Percentiles rank a stretch among this genome's conserved stretches.
Conservation (phyloP, 495 filamentous ascomycete genomes). For the Podospora appendiculata region DNA sequence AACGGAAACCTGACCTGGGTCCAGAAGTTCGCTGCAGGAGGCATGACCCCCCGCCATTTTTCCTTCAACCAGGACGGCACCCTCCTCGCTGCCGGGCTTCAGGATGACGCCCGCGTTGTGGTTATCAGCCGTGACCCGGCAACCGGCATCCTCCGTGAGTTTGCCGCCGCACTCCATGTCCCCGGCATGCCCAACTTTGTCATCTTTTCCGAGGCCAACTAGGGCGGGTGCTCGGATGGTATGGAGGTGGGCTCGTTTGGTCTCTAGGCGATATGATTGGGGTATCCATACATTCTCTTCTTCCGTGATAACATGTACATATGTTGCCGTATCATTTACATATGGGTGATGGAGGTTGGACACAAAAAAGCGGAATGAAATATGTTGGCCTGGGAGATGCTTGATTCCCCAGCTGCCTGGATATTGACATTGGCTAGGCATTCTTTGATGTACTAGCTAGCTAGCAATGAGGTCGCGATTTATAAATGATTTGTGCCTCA, state of each 20-base stretch:
- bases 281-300: no score
- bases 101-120: constrained; percentile 49
- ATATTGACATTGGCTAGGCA: no score
- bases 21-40: constrained; percentile 48
- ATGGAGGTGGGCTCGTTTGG: not conserved
- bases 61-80: constrained; percentile 55
- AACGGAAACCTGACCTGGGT: constrained; percentile 45
- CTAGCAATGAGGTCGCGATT: no score
- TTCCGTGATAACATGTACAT: no score
- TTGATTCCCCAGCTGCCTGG: no score
- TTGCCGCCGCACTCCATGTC: constrained; percentile 38
- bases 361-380: no score
- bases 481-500: no score
- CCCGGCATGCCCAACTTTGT: constrained; percentile 50
- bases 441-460: no score
- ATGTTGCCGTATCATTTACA: no score
- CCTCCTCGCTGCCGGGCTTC: constrained; percentile 54
- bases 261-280: no score
- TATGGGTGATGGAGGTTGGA: no score
- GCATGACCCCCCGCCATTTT: constrained; percentile 56
- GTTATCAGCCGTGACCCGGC: constrained; percentile 49
- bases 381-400: no score
- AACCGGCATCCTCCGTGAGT: constrained; percentile 48
- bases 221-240: not conserved
- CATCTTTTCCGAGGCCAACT: constrained; percentile 46